These are phyloP conservation scores for Neurospora sp. DNA, from an alignment of 495 filamentous ascomycete genomes.

Conservation along the genomic window DNA sequence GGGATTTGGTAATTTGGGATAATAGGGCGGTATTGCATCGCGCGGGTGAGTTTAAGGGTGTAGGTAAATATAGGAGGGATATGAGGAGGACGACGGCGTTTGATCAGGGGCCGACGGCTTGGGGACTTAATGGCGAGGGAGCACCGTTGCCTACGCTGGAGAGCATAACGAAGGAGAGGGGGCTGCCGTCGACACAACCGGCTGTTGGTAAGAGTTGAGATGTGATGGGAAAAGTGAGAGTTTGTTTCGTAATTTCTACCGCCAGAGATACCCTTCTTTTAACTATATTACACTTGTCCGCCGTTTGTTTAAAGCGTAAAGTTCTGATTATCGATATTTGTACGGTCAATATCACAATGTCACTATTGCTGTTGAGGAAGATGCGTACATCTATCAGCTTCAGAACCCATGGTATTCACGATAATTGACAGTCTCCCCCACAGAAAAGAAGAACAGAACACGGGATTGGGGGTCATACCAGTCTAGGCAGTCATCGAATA, in stretches of 20 bases:
- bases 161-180: neutral
- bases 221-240: neutral
- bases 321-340: neutral
- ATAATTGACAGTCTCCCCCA: neutral
- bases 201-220: neutral
- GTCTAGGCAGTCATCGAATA: neutral
- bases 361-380: neutral
- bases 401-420: neutral
- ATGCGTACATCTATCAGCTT: neutral
- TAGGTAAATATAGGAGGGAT: constrained; percentile 41
- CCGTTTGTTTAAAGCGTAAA: neutral
- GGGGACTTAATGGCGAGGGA: constrained; percentile 31
- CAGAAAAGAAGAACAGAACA: neutral
- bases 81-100: constrained; percentile 47
- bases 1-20: constrained; percentile 52
- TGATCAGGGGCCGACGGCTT: constrained; percentile 32
- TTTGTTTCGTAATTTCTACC: neutral
- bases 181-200: neutral
- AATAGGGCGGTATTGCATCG: constrained; percentile 48
- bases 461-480: neutral
- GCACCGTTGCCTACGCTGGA: constrained; percentile 2
- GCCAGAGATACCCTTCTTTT: neutral
- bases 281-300: neutral
- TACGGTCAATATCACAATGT: neutral
- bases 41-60: constrained; percentile 39